Conservation (phyloP, 495 filamentous ascomycete species). For the Penicillium subrubescens region DNA sequence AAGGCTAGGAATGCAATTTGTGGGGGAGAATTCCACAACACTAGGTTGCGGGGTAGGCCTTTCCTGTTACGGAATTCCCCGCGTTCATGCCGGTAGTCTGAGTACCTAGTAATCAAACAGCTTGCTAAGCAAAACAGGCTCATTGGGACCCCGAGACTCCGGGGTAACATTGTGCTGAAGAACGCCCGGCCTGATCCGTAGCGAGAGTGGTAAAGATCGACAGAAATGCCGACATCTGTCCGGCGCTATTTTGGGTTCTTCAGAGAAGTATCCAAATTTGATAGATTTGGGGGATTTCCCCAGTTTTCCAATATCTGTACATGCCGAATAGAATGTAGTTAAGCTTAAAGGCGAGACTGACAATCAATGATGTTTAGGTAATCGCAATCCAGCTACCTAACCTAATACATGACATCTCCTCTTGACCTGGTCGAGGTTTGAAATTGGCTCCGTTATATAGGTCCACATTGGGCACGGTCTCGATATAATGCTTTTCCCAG, state of each 20-base stretch:
- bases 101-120: background rate
- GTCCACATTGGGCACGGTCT: background rate
- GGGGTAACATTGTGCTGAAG: background rate
- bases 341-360: background rate
- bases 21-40: too few species aligned
- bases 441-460: background rate
- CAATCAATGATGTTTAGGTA: too few species aligned
- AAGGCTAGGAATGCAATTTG: too few species aligned
- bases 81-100: background rate
- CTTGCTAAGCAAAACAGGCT: background rate
- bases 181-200: background rate
- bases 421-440: background rate
- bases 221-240: background rate
- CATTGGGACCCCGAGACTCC: background rate
- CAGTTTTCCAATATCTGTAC: background rate
- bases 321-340: background rate
- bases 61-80: background rate
- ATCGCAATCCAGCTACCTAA: background rate
- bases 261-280: background rate
- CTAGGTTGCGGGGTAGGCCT: background rate
- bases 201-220: background rate
- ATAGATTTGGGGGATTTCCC: background rate
- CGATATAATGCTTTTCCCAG: background rate
- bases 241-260: background rate
- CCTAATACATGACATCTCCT: background rate